phyloP scores from a whole-genome alignment of 768 basidiomycete genomes.

The Russula ochroleuca region DNA sequence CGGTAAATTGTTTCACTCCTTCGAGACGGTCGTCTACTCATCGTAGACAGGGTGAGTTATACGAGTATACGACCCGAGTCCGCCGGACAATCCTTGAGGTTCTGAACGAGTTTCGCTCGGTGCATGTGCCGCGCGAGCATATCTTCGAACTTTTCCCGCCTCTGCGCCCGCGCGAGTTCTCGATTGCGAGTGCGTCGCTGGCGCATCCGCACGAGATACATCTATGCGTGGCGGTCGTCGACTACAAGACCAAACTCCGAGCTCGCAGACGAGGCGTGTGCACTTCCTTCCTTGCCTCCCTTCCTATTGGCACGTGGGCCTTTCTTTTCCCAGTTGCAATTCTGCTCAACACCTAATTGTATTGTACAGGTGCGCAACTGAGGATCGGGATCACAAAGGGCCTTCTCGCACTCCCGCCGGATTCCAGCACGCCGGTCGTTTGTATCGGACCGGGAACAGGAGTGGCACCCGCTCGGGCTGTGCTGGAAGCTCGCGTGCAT shows the following conservation, averaged over 20 bases:
- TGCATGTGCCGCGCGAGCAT: slow-evolving; percentile 73
- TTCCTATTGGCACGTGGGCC: slow-evolving; percentile 34
- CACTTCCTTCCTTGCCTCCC: slow-evolving; percentile 67
- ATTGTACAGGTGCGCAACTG: slow-evolving; percentile 49
- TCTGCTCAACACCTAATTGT: slow-evolving; percentile 3
- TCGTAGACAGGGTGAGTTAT: slow-evolving; percentile 75
- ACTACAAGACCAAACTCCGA: slow-evolving; percentile 81
- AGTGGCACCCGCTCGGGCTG: slow-evolving; percentile 84
- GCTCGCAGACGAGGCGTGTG: slow-evolving; percentile 77
- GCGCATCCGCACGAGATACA: slow-evolving; percentile 73
- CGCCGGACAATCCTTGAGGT: slow-evolving; percentile 81
- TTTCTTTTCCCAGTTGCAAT: neutral
- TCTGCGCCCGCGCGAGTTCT: slow-evolving; percentile 83
- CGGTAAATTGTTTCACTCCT: slow-evolving; percentile 40
- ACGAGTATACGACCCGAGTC: slow-evolving; percentile 80
- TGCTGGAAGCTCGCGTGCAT: slow-evolving; percentile 72
- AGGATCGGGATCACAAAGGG: slow-evolving; percentile 63
- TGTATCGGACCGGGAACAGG: slow-evolving; percentile 95
- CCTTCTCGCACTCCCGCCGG: slow-evolving; percentile 53
- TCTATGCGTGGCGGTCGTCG: slow-evolving; percentile 87
- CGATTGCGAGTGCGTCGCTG: slow-evolving; percentile 79
- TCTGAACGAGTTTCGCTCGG: slow-evolving; percentile 74
- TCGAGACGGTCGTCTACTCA: neutral
- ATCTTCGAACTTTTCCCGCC: slow-evolving; percentile 87
- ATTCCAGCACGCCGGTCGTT: slow-evolving; percentile 62